These are phyloP conservation scores for Sarocladium brachiariae DNA, from an alignment of 2,329 filamentous ascomycete species.

Conservation along the genomic window DNA sequence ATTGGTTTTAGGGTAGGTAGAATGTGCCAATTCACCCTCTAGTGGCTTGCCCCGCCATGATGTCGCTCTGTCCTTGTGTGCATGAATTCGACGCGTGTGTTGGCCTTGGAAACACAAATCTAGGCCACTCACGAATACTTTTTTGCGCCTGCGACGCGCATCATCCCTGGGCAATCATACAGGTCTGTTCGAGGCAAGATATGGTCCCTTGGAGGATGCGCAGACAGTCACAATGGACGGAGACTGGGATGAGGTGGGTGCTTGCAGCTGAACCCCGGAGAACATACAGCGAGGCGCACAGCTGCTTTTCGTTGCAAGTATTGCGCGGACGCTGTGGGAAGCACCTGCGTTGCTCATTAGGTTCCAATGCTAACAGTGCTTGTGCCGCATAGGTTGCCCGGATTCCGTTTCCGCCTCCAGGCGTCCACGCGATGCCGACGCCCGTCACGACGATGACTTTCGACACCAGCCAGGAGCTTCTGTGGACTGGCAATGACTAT, in stretches of 20 bases:
- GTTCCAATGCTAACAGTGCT: constrained; percentile 5
- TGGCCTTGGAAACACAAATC: neutral
- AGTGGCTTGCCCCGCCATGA: constrained; percentile 9
- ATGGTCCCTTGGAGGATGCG: constrained; percentile 31
- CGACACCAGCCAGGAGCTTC: constrained; percentile 78
- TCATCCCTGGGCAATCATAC: no score
- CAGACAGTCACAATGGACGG: constrained; percentile 50
- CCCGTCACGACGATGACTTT: constrained; percentile 78
- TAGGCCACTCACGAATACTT: neutral
- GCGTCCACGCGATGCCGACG: constrained; percentile 61
- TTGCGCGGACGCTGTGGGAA: neutral
- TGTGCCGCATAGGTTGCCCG: constrained; percentile 58
- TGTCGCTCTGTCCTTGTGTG: neutral
- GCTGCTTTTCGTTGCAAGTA: neutral
- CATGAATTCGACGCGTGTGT: neutral
- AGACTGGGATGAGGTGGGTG: constrained; percentile 60
- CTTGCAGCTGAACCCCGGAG: constrained; percentile 4
- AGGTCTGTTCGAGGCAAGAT: constrained; percentile 13
- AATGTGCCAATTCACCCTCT: no score
- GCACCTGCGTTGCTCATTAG: neutral
- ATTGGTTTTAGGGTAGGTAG: no score
- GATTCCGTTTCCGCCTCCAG: constrained; percentile 72
- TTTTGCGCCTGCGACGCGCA: neutral
- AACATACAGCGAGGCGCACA: neutral
- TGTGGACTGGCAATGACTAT: constrained; percentile 91